phyloP scores from a whole-genome alignment of 495 filamentous ascomycete species.

The Neurospora tetrasperma region DNA sequence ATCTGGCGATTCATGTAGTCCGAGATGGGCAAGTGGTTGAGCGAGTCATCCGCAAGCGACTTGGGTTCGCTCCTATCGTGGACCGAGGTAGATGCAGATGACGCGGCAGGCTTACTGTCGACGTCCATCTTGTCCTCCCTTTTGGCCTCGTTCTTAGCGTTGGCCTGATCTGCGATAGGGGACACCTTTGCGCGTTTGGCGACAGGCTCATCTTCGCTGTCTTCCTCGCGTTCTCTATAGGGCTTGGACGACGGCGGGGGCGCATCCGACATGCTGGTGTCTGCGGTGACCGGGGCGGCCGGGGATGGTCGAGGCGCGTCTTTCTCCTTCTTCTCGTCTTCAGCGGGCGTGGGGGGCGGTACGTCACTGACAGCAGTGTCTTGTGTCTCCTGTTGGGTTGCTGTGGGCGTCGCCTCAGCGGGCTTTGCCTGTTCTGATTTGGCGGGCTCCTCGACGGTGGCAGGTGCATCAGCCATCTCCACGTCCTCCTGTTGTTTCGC shows the following conservation, averaged over 20 bases:
- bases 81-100: not conserved
- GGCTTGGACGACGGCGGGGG: conserved; percentile 37
- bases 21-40: conserved; percentile 31
- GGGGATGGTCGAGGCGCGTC: conserved; percentile 10
- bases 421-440: not conserved
- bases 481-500: conserved; percentile 13
- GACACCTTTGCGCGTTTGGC: conserved; percentile 61
- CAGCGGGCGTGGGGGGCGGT: conserved; percentile 14
- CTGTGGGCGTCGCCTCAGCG: not conserved
- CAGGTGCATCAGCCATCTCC: conserved; percentile 18
- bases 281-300: conserved; percentile 13
- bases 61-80: conserved; percentile 5
- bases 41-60: conserved; percentile 14
- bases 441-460: not conserved
- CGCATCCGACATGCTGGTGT: conserved; percentile 29
- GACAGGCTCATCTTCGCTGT: conserved; percentile 60
- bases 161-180: conserved; percentile 15
- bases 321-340: conserved; percentile 8
- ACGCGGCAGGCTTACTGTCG: conserved; percentile 4
- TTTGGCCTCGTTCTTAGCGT: conserved; percentile 10
- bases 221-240: conserved; percentile 61
- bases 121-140: conserved; percentile 13
- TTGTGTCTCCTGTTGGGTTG: conserved; percentile 15
- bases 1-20: conserved; percentile 37
- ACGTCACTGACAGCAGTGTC: conserved; percentile 19